Conservation (phyloP, 1,284 basidiomycete genomes). For the Ceratobasidium papillatum region DNA sequence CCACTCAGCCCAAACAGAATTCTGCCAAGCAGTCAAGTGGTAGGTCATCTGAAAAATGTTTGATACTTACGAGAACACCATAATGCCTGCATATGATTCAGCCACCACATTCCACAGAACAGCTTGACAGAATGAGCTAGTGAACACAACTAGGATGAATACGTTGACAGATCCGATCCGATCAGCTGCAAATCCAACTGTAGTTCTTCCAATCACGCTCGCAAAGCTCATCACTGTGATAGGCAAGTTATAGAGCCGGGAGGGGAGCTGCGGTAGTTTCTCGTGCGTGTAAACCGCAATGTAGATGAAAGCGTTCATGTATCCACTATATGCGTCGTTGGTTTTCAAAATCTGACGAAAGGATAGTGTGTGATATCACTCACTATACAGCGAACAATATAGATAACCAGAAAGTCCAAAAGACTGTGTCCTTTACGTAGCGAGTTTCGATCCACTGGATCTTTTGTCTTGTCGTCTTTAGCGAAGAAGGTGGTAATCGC, state of each 20-base stretch:
- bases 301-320: slow-evolving; percentile 45
- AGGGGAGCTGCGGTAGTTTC: slow-evolving; percentile 38
- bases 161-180: slow-evolving; percentile 46
- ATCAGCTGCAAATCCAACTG: slow-evolving; percentile 45
- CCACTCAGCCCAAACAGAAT: slow-evolving; percentile 42
- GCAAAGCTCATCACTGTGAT: slow-evolving; percentile 45
- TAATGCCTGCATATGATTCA: slow-evolving; percentile 41
- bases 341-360: slow-evolving; percentile 12
- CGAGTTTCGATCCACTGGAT: slow-evolving; percentile 39
- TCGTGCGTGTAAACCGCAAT: slow-evolving; percentile 45
- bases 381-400: slow-evolving; percentile 35
- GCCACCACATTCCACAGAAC: slow-evolving; percentile 46
- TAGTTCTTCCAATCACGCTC: slow-evolving; percentile 42
- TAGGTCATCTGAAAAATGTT: no score
- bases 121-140: slow-evolving; percentile 45
- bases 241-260: slow-evolving; percentile 42
- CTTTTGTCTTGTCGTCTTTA: slow-evolving; percentile 42
- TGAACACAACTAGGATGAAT: slow-evolving; percentile 44
- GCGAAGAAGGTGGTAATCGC: slow-evolving; percentile 21
- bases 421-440: slow-evolving; percentile 22
- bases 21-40: neutral
- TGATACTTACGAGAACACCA: slow-evolving; percentile 44
- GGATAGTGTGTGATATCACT: neutral
- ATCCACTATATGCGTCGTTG: neutral
- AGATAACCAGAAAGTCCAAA: slow-evolving; percentile 34